phyloP scores from a whole-genome alignment of 768 basidiomycete species.

The Panus rudis region DNA sequence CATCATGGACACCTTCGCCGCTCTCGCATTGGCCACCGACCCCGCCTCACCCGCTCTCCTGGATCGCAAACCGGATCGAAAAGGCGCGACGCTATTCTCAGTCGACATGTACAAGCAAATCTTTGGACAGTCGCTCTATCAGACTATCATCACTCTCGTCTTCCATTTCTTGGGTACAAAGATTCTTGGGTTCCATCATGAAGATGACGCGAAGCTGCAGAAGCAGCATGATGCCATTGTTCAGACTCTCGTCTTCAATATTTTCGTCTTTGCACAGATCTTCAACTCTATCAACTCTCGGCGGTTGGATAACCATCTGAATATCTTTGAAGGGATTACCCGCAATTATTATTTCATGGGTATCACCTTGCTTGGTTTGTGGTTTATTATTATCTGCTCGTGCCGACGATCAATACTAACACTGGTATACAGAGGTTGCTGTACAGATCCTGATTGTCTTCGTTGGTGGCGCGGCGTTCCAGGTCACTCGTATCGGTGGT shows the following conservation, averaged over 20 bases:
- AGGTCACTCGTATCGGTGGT: constrained; percentile 70
- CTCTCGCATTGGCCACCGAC: constrained; percentile 94
- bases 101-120: constrained; percentile 98
- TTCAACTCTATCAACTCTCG: constrained; percentile 93
- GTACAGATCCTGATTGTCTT: constrained; percentile 87
- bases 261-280: constrained; percentile 97
- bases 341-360: constrained; percentile 78
- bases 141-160: constrained; percentile 73
- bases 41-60: constrained; percentile 78
- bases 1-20: constrained; percentile 98
- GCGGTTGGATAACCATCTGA: constrained; percentile 76
- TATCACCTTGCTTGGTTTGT: constrained; percentile 80
- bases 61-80: constrained; percentile 86
- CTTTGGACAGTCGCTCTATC: constrained; percentile 80
- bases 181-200: constrained; percentile 57
- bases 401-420: constrained; percentile 5
- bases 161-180: constrained; percentile 79
- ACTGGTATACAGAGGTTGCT: constrained; percentile 57
- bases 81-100: constrained; percentile 82
- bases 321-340: constrained; percentile 80
- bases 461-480: constrained; percentile 87
- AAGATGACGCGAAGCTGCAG: constrained; percentile 21
- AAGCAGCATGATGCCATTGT: constrained; percentile 41
- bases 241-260: constrained; percentile 91
- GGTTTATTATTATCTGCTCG: background rate